Evolutionary conservation across 1,284 basidiomycete species (phyloP), one percentile per base, ranked within the genome.

Genomic region (Sphaerobolus stellatus): DNA sequence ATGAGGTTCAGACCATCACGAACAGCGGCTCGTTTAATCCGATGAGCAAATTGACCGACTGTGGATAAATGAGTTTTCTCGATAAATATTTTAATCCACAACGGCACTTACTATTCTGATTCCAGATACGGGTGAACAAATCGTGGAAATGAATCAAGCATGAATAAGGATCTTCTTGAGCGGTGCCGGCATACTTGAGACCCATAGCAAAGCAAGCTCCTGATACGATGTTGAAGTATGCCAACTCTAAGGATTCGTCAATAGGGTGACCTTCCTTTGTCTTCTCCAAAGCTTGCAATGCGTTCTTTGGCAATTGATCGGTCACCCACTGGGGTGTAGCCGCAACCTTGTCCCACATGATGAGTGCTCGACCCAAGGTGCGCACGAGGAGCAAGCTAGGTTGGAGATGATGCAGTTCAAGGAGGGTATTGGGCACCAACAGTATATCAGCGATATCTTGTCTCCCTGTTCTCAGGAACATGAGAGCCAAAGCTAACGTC

Each of bases 111-210:
- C 87, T 81, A 59, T 76, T 81, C 4, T 80, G 76, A 60, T 83
- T 84, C 3, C 84, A 82, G 61, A 86, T 68, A 38, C 84, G 76
- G 52, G 83, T 88, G 60, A 94, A 88, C 24, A 84, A 75, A 62
- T 94, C 90, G 61, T 90, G 90, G 69, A 92, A 87, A 50, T 81
- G 78, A 54, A 95, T 84, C 48, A 99, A 79, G 63, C 90, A 80
- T 29, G 80, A 75, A 67, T 97, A 92, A 2, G 94, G 95, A 61
- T 91, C 84, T 56, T 92, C 88, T 27, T 88, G 79, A 0, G 93
- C 93, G 0, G 92, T 94, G 7, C 97, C 95, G 1, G 97, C 96
- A 65, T 86, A 97, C 68, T 96, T 98, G 59, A 99, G 75, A 6
- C 88, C 94, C 30, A 99, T 80, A 1, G 86, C 92, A 59, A 99